Percentiles rank a stretch among this genome's conserved stretches.
Evolutionary conservation across 345 rosid genomes (phyloP).

Genomic region (Populus tremula): DNA sequence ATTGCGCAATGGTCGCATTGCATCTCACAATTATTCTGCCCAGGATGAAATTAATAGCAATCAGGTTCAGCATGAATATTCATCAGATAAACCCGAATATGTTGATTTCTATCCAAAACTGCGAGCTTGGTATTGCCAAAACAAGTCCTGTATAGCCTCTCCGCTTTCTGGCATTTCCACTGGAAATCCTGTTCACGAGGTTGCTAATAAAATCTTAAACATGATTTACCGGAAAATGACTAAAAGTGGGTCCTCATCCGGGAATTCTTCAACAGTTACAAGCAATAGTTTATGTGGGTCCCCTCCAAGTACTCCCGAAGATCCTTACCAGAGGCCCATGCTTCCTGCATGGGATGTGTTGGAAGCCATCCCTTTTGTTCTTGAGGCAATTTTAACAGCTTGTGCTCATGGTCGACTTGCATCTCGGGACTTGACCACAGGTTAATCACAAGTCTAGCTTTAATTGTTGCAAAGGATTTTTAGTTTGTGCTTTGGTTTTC

Average conservation of each 20-base stretch:
- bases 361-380: slow-evolving; percentile 61
- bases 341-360: slow-evolving; percentile 69
- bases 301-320: slow-evolving; percentile 39
- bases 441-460: slow-evolving; percentile 21
- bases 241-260: slow-evolving; percentile 31
- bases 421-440: slow-evolving; percentile 63
- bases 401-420: slow-evolving; percentile 70
- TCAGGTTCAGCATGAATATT: slow-evolving; percentile 18
- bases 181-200: slow-evolving; percentile 57
- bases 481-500: neutral
- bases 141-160: slow-evolving; percentile 59
- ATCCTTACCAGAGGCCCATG: slow-evolving; percentile 45
- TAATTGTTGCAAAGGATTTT: slow-evolving; percentile 5
- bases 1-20: slow-evolving; percentile 43
- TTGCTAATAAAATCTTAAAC: slow-evolving; percentile 50
- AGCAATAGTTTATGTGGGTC: slow-evolving; percentile 38
- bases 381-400: slow-evolving; percentile 65
- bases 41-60: slow-evolving; percentile 24
- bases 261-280: slow-evolving; percentile 38
- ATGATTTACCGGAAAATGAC: slow-evolving; percentile 59
- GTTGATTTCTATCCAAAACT: slow-evolving; percentile 56
- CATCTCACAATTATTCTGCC: slow-evolving; percentile 25
- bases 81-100: slow-evolving; percentile 38
- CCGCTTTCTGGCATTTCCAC: slow-evolving; percentile 45
- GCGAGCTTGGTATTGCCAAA: slow-evolving; percentile 68